Evolutionary conservation across 2,329 filamentous ascomycete genomes (phyloP), one percentile per base, ranked within the genome.

Genomic region (Aphanocladium album): DNA sequence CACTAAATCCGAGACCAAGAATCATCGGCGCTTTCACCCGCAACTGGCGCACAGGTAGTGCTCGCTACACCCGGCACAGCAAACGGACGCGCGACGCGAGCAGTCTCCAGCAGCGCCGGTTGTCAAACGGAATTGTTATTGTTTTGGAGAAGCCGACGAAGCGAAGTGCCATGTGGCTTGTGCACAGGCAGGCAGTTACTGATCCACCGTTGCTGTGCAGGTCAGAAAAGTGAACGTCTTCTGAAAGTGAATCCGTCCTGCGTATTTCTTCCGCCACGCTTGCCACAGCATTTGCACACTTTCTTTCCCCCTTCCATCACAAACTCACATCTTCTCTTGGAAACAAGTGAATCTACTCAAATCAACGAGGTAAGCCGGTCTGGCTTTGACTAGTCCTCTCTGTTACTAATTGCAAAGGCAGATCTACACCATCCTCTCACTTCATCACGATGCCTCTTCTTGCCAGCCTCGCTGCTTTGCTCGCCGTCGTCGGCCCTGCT

Each of bases 81-180:
- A 51, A 58, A 51, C 56, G 56, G 35, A 46, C 33, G 35, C 33
- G 35, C 23, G 37, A 50, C 45, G 46, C 33, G 46, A 58, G 37
- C 19, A 21, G 16, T 7, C 27, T 11, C 5, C 50, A 35, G 7
- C 11, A 25, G n/a, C 11, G n/a, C 8, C 4, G 35, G 12, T 17
- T 21, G n/a, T 8, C 56, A 58, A 58, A 51, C 56, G 46, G 56
- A 30, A 11, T 30, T 45, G 56, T 58, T 58, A 51, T 58, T 51
- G 25, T 58, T 58, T 57, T 57, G 12, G 17, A 9, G 14, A 21
- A 49, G 14, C 21, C 52, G 9, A 45, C 8, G 52, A 46, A 37
- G 53, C 21, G 25, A 46, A 23, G 19, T 50, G 27, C 17, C 27
- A 17, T 2, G 56, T 58, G 56, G 56, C 46, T 58, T 51, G 56